These are phyloP conservation scores for Phaeosphaeriaceae sp. DNA, from an alignment of 2,329 filamentous ascomycete species.

Conservation along the genomic window DNA sequence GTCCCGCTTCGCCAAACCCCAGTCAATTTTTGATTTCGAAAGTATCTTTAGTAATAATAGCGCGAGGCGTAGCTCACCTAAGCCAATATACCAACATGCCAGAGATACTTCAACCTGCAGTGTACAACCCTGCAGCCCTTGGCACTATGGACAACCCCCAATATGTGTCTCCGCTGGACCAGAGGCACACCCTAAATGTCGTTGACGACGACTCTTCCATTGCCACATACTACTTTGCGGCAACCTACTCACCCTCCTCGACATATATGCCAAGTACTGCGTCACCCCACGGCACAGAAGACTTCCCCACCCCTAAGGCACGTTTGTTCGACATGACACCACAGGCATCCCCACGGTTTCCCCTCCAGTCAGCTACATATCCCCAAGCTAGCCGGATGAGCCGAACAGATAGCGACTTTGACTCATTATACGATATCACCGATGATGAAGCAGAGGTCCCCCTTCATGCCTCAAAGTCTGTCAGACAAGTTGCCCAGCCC, in stretches of 20 bases:
- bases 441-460: constrained; percentile 71
- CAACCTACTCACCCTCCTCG: constrained; percentile 42
- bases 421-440: constrained; percentile 86
- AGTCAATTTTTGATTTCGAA: constrained; percentile 33
- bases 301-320: constrained; percentile 76
- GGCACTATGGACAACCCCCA: constrained; percentile 32
- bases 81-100: constrained; percentile 53
- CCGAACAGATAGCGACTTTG: constrained; percentile 75
- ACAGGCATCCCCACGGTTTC: constrained; percentile 58
- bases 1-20: constrained; percentile 22
- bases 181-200: constrained; percentile 65
- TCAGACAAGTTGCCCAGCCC: constrained; percentile 49
- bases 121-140: constrained; percentile 51
- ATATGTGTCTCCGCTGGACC: constrained; percentile 61
- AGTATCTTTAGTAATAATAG: constrained; percentile 46
- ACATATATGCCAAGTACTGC: constrained; percentile 36
- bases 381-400: constrained; percentile 68
- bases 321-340: constrained; percentile 61
- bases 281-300: constrained; percentile 57
- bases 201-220: constrained; percentile 57
- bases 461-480: constrained; percentile 59
- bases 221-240: constrained; percentile 48
- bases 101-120: constrained; percentile 55
- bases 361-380: constrained; percentile 40
- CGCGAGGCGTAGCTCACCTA: constrained; percentile 46